A percentile compares a stretch with the other conserved stretches of the same genome.
Evolutionary conservation across 345 rosid genomes (phyloP).

Genomic region (Ceriops zippeliana): DNA sequence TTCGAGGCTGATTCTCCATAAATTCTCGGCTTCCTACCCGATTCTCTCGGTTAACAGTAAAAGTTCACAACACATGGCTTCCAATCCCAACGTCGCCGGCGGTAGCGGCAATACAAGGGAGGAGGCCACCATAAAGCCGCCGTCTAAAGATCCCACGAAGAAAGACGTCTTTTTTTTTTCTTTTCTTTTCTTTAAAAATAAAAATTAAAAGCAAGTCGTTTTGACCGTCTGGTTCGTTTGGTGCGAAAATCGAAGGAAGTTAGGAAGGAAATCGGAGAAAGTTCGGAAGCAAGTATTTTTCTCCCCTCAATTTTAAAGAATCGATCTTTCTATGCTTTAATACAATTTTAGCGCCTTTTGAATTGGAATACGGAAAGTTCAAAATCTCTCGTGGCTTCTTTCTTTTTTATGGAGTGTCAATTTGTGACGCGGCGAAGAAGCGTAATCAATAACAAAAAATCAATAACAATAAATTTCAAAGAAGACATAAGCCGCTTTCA

Average conservation of each 20-base stretch:
- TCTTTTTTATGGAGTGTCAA: neutral
- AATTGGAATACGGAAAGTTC: neutral
- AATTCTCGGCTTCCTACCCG: too few relatives aligned
- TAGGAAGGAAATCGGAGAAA: too few relatives aligned
- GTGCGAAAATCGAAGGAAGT: too few relatives aligned
- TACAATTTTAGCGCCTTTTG: neutral
- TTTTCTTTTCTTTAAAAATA: too few relatives aligned
- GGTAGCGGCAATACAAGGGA: constrained; percentile 40
- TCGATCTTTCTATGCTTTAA: neutral
- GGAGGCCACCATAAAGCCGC: constrained; percentile 53
- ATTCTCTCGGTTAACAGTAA: too few relatives aligned
- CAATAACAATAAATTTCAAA: too few relatives aligned
- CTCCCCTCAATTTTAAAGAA: neutral
- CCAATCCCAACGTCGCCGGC: constrained; percentile 49
- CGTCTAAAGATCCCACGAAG: constrained; percentile 81
- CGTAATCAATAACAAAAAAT: too few relatives aligned
- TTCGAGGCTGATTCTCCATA: too few relatives aligned
- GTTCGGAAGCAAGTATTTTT: too few relatives aligned
- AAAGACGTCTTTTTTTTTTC: constrained; percentile 39
- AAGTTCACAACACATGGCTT: constrained; percentile 27
- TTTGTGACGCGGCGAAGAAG: too few relatives aligned
- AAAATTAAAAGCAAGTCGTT: neutral
- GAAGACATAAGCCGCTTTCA: too few relatives aligned
- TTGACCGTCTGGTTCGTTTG: too few relatives aligned
- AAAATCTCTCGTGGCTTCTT: neutral